phyloP scores from a whole-genome alignment of 2,329 filamentous ascomycete species.

The Hortaea werneckii region DNA sequence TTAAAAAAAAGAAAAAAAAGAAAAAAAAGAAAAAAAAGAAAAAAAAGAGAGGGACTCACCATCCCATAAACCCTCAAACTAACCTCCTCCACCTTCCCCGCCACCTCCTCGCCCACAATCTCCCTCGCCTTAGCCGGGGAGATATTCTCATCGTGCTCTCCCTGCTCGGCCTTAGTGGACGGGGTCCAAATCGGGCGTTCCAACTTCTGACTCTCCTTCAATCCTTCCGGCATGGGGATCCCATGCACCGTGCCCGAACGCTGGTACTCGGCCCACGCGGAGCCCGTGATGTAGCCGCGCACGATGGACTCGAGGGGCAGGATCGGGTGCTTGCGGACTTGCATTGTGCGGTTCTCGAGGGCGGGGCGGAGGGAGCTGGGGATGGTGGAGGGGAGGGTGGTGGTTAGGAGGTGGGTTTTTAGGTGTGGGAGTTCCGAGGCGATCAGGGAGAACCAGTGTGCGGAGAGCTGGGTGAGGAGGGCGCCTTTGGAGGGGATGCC shows the following conservation, averaged over 20 bases:
- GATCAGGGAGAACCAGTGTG: slow-evolving; percentile 59
- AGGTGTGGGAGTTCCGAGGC: slow-evolving; percentile 46
- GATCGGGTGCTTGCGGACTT: slow-evolving; percentile 61
- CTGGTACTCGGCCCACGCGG: slow-evolving; percentile 71
- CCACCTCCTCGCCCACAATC: slow-evolving; percentile 57
- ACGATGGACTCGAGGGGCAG: slow-evolving; percentile 77
- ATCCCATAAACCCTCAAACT: slow-evolving; percentile 54
- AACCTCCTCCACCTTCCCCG: slow-evolving; percentile 54
- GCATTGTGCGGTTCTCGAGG: slow-evolving; percentile 61
- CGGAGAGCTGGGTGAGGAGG: slow-evolving; percentile 56
- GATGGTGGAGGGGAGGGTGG: slow-evolving; percentile 46
- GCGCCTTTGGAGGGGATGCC: slow-evolving; percentile 59
- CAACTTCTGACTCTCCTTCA: slow-evolving; percentile 62
- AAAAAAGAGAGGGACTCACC: slow-evolving; percentile 24
- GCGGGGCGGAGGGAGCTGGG: slow-evolving; percentile 15
- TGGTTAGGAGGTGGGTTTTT: slow-evolving; percentile 53
- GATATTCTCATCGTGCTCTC: slow-evolving; percentile 80
- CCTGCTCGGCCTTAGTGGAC: slow-evolving; percentile 72
- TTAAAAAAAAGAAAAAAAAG: not conserved
- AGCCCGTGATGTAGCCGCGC: slow-evolving; percentile 82
- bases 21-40: not conserved
- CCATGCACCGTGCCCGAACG: slow-evolving; percentile 70
- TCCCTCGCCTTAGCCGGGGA: slow-evolving; percentile 51
- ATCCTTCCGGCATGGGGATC: slow-evolving; percentile 55
- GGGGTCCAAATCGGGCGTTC: slow-evolving; percentile 65